Conservation (phyloP, 2,329 filamentous ascomycete species). For the Hypomyces rosellus region DNA sequence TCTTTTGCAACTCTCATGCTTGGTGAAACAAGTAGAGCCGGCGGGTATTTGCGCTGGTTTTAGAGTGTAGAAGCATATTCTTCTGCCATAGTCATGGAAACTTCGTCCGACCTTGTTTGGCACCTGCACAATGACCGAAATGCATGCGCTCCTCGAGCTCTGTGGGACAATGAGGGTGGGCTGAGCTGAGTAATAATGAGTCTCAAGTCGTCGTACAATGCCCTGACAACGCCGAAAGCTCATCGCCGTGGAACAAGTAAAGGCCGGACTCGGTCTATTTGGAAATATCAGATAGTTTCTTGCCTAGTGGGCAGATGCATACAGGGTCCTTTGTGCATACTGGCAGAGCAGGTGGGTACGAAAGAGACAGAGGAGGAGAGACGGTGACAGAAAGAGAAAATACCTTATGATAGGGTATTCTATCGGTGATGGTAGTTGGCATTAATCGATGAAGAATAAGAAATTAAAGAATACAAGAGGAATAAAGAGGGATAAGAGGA, state of each 20-base stretch:
- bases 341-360: too few relatives aligned
- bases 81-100: background rate
- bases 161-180: background rate
- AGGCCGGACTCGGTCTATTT: background rate
- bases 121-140: background rate
- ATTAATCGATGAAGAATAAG: too few relatives aligned
- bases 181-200: background rate
- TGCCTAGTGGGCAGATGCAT: background rate
- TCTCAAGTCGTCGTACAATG: background rate
- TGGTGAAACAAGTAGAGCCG: constrained; percentile 15
- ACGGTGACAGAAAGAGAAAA: too few relatives aligned
- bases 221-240: background rate
- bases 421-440: too few relatives aligned
- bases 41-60: constrained; percentile 24
- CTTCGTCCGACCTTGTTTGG: background rate
- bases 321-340: too few relatives aligned
- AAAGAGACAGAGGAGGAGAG: too few relatives aligned
- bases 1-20: constrained; percentile 19
- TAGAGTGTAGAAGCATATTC: constrained; percentile 1
- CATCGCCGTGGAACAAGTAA: background rate
- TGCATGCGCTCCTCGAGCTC: constrained; percentile 1
- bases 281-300: background rate
- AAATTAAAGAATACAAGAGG: too few relatives aligned
- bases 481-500: too few relatives aligned
- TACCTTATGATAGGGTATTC: too few relatives aligned